phyloP scores from a whole-genome alignment of 176 grass and related monocot genomes.

The Phyllostachys edulis region DNA sequence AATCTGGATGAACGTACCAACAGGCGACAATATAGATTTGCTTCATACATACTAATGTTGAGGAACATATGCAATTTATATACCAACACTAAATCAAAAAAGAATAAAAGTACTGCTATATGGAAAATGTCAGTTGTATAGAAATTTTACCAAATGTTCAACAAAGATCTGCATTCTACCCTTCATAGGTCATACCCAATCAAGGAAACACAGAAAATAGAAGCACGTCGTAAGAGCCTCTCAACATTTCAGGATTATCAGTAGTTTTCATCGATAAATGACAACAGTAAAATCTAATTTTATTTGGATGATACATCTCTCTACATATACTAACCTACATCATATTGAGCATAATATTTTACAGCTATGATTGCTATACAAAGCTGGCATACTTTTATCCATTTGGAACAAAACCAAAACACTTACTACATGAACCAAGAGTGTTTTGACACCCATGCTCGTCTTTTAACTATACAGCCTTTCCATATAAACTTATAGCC shows the following conservation, averaged over 20 bases:
- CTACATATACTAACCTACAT: slow-evolving; percentile 43
- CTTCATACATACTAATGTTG: neutral
- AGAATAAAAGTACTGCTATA: neutral
- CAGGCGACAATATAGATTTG: neutral
- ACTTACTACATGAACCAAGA: slow-evolving; percentile 45
- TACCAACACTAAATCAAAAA: neutral
- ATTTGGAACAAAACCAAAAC: slow-evolving; percentile 19
- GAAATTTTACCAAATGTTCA: neutral
- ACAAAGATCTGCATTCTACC: neutral
- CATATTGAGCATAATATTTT: slow-evolving; percentile 30
- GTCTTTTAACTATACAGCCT: slow-evolving; percentile 55
- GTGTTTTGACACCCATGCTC: slow-evolving; percentile 37
- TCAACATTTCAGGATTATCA: neutral
- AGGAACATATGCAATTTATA: neutral
- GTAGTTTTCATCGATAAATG: neutral
- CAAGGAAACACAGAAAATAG: neutral
- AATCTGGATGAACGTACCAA: neutral
- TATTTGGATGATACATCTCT: slow-evolving; percentile 44
- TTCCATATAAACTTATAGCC: slow-evolving; percentile 44
- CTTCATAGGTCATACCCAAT: neutral
- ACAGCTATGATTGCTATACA: slow-evolving; percentile 57
- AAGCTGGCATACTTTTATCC: slow-evolving; percentile 16
- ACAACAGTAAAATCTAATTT: slow-evolving; percentile 14
- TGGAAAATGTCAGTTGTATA: neutral
- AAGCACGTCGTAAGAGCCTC: neutral